Percentiles rank a stretch among this genome's conserved stretches.
These are phyloP conservation scores for Rhizophagus prolifer DNA, from an alignment of 192 early-diverging fungal species.

Conservation along the genomic window DNA sequence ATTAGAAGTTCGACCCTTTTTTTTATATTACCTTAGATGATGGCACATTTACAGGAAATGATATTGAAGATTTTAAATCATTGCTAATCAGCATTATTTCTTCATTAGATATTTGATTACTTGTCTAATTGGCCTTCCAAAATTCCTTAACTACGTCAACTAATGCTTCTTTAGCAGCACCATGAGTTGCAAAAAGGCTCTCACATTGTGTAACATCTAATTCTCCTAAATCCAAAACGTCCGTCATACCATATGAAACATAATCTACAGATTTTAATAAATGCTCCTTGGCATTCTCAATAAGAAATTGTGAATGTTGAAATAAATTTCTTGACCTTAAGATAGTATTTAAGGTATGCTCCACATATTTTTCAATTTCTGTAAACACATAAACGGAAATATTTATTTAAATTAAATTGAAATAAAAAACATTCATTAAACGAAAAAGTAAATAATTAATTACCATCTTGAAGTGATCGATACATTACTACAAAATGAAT, in stretches of 20 bases:
- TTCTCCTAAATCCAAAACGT: slow-evolving; percentile 55
- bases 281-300: slow-evolving; percentile 47
- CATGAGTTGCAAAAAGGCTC: slow-evolving; percentile 46
- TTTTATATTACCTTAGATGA: slow-evolving; percentile 40
- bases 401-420: background rate
- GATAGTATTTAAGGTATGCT: slow-evolving; percentile 41
- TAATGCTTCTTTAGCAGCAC: slow-evolving; percentile 51
- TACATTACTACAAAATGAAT: slow-evolving; percentile 55
- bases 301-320: slow-evolving; percentile 48
- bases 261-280: slow-evolving; percentile 56
- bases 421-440: background rate
- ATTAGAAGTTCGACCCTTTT: too few species aligned
- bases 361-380: slow-evolving; percentile 54
- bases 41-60: slow-evolving; percentile 47
- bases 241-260: slow-evolving; percentile 57
- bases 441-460: background rate
- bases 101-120: background rate
- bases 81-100: background rate
- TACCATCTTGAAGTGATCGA: slow-evolving; percentile 51
- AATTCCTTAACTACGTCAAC: slow-evolving; percentile 53
- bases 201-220: slow-evolving; percentile 51
- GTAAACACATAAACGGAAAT: background rate
- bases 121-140: slow-evolving; percentile 42
- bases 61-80: slow-evolving; percentile 31
- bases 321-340: slow-evolving; percentile 45